phyloP scores from a whole-genome alignment of 441 rosid species.

The Dalechampia spathulata region DNA sequence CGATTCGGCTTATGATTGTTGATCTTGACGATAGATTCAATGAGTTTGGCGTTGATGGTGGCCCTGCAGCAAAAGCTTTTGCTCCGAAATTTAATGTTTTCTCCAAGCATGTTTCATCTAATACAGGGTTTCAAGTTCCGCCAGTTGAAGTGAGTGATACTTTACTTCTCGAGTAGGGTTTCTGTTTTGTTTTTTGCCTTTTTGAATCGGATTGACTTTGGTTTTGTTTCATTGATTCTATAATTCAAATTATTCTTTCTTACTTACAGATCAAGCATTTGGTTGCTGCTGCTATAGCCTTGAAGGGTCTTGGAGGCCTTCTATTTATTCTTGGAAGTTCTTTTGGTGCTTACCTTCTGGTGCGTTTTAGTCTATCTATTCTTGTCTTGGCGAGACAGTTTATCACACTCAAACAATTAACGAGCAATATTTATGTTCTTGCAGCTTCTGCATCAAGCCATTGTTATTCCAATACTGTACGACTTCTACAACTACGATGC shows the following conservation, averaged over 20 bases:
- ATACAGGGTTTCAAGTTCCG: constrained; percentile 46
- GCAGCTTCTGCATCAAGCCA: constrained; percentile 61
- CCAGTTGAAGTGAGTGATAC: constrained; percentile 37
- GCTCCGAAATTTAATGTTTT: constrained; percentile 42
- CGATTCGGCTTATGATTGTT: too few species aligned
- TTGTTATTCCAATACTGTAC: constrained; percentile 44
- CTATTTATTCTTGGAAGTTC: constrained; percentile 59
- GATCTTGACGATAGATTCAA: too few species aligned
- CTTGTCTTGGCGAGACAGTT: background rate
- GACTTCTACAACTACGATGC: constrained; percentile 75
- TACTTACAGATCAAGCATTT: constrained; percentile 38
- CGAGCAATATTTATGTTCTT: background rate
- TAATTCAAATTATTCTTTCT: constrained; percentile 2
- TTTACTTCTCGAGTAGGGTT: background rate
- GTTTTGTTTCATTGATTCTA: background rate
- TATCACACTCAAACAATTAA: background rate
- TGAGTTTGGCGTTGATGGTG: constrained; percentile 62
- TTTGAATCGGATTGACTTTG: too few species aligned
- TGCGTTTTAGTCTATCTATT: constrained; percentile 6
- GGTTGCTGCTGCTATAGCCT: constrained; percentile 40
- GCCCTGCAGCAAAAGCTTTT: constrained; percentile 43
- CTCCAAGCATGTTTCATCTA: constrained; percentile 36
- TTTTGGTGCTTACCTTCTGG: constrained; percentile 73
- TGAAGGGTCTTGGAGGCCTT: constrained; percentile 63
- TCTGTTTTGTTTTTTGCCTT: background rate